A percentile compares a stretch with the other conserved stretches of the same genome.
Conservation (phyloP, 1,284 basidiomycete species). For the Exobasidium cylindrosporum region DNA sequence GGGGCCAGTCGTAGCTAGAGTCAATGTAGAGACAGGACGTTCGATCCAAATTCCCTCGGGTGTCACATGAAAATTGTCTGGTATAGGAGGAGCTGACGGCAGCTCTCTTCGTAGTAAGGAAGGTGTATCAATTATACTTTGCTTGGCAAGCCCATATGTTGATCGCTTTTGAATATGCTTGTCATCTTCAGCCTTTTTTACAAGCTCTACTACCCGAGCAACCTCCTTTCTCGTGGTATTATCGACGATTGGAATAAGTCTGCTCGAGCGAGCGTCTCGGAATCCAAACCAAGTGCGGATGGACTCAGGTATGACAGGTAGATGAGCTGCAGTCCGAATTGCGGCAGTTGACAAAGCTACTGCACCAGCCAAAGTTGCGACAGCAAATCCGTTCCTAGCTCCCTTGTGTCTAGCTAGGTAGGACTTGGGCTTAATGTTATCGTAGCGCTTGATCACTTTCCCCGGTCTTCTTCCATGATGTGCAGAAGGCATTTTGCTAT, state of each 20-base stretch:
- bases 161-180: no score
- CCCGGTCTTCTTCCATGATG: background rate
- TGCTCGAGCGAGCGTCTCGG: background rate
- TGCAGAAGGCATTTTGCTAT: background rate
- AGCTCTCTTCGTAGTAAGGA: no score
- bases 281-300: background rate
- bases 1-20: no score
- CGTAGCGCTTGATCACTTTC: background rate
- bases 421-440: background rate
- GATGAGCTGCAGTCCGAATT: background rate
- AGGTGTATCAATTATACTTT: no score
- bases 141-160: no score
- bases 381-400: background rate
- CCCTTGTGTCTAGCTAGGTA: background rate
- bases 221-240: background rate
- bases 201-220: background rate
- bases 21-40: no score
- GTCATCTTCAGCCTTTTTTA: background rate
- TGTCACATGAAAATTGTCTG: no score
- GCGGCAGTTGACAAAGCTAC: background rate
- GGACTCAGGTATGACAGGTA: background rate
- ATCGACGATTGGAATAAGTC: background rate
- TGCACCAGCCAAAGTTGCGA: background rate
- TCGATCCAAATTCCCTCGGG: no score
- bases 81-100: no score